Evolutionary conservation across 2,329 filamentous ascomycete genomes (phyloP), one percentile per base, ranked within the genome.

Genomic region (Alternaria arbusti): DNA sequence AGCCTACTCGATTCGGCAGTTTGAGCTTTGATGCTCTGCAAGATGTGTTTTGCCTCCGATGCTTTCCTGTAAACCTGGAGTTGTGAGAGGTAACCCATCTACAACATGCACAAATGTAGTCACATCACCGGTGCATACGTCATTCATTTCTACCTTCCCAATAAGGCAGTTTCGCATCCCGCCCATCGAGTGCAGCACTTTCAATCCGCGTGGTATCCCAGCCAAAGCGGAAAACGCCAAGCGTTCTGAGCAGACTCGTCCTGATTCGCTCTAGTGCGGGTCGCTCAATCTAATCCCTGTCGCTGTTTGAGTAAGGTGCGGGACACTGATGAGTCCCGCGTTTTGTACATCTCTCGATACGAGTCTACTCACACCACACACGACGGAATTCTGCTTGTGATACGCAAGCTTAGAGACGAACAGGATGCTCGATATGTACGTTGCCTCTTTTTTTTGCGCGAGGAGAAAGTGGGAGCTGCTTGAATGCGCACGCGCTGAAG

Each of bases 371-470:
- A 40, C 32, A 54, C 56, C 65, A 64, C 63, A 57, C 65, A 62
- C 58, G 52, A 68, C 59, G 65, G 63, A 68, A 67, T 67, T 60
- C 55, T 25, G 45, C 58, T 23, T 17, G 45, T 8, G 8, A 2
- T 12, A 47, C 17, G 20, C 9, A 30, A 9, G 17, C 40, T 50
- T 50, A 44, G 28, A 57, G 55, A 58, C 25, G 30, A 50, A 59
- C 62, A 74, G 54, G 51, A 78, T 78, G 76, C 69, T 78, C 58
- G 76, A 78, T 64, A 66, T 78, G 76, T 78, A 47, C 7, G 57
- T 62, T 22, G 10, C 17, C 23, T 57, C 2, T 25, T 57, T 4
- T 32, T 32, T 17, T 7, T 15, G 15, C 8, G 15, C 22, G 15
- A 15, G 25, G n/a, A 43, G 17, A 26, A 8, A 12, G 28, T 10